A percentile compares a stretch with the other conserved stretches of the same genome.
Evolutionary conservation across 2,329 filamentous ascomycete species (phyloP).

Genomic region (Nemania serpens): DNA sequence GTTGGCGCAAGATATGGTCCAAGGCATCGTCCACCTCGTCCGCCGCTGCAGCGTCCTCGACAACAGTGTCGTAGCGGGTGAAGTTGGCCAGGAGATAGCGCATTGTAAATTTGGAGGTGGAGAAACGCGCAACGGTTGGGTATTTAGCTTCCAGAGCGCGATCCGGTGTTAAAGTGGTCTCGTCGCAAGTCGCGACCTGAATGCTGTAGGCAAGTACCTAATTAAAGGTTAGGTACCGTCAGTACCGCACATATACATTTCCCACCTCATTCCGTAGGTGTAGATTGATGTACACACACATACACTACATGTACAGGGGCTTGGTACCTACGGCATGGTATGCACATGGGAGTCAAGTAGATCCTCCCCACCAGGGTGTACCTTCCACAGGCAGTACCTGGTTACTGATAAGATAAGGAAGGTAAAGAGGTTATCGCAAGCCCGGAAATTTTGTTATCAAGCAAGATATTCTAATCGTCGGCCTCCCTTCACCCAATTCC

Average conservation of each 20-base stretch:
- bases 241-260: no score
- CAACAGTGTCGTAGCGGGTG: background rate
- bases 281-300: no score
- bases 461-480: background rate
- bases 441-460: background rate
- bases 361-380: no score
- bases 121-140: background rate
- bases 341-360: no score
- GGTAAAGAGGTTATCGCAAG: no score
- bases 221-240: no score
- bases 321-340: no score
- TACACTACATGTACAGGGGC: no score
- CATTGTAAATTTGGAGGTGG: background rate
- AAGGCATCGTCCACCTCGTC: background rate
- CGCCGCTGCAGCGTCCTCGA: background rate
- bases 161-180: background rate
- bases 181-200: background rate
- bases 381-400: no score
- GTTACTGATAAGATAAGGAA: no score
- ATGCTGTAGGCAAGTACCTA: background rate
- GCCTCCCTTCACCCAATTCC: no score
- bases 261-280: no score
- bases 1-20: slow-evolving; percentile 11
- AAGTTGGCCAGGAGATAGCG: background rate
- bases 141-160: background rate